Base-by-base conservation (phyloP, 2,329 filamentous ascomycete genomes). In the Onygenales sp. region DNA sequence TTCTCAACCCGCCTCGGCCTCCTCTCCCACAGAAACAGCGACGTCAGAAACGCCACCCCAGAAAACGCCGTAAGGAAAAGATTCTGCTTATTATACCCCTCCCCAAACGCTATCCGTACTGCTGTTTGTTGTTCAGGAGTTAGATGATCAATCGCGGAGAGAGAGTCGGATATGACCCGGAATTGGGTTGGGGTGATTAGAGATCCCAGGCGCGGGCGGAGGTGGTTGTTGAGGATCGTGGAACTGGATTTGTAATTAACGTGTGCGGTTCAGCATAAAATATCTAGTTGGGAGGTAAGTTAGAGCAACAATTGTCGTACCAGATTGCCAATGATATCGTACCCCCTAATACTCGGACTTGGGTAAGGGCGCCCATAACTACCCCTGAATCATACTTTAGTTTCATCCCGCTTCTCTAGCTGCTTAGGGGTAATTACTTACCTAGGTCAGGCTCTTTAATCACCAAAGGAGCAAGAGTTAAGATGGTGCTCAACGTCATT, bases 271-370 rank as follows among this genome's bases (percentile, higher is more conserved):
- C 17, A 17, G 17, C 17, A 17, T 17, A 17, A 17, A 17, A 17
- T 17, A 17, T 2, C 17, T 2, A 17, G 17, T 17, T 17, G 17
- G 17, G 17, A 17, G 2, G 17, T 17, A 17, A 17, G 17, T 17
- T 17, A 17, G 17, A 17, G 17, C 17, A 17, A 17, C 17, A 2
- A 7, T 45, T 11, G 6, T 14, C 21, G 3, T 63, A 65, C 59
- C 65, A 63, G 2, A 70, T 63, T 6, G 70, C 68, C 4, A 71
- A 59, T 9, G 61, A 64, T 49, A 73, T 65, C 2, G 67, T 66
- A 1, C 67, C 69, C 1, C 69, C 67, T 3, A 71, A 62, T 13
- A 68, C 65, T 27, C 70, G 65, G 27, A 71, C 61, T 54, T 71
- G 70, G 1, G 68, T 71, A 17, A 68, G 57, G 11, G 65, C 63